Percentiles rank a stretch among this genome's conserved stretches.
These are phyloP conservation scores for Penicillium nordicum DNA, from an alignment of 2,329 filamentous ascomycete species.

Conservation along the genomic window DNA sequence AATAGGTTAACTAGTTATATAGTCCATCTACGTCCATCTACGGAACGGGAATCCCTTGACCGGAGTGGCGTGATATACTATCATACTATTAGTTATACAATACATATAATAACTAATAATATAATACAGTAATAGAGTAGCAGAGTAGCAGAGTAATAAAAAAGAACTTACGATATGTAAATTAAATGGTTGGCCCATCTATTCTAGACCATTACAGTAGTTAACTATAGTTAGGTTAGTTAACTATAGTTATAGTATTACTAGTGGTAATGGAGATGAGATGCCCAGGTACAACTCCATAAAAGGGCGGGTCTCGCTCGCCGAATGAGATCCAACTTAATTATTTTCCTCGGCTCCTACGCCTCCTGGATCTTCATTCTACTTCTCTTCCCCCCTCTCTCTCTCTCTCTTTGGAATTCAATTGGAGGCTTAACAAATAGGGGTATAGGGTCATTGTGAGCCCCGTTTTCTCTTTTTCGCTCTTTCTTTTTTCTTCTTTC, in stretches of 20 bases:
- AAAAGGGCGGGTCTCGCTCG: slow-evolving; percentile 15
- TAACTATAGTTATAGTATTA: no score
- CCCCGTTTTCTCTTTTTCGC: background rate
- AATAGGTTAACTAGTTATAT: no score
- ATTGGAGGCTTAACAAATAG: background rate
- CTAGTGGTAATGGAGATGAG: no score
- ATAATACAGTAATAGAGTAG: background rate
- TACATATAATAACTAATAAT: no score
- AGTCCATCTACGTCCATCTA: background rate
- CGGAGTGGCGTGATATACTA: slow-evolving; percentile 5
- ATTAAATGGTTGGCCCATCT: background rate
- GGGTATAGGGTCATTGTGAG: background rate
- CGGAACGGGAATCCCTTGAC: background rate
- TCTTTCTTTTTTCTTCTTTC: background rate
- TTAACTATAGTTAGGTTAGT: no score
- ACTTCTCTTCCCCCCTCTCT: background rate
- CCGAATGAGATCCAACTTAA: slow-evolving; percentile 23
- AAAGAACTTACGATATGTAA: background rate
- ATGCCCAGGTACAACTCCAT: background rate
- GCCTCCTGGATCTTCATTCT: slow-evolving; percentile 6
- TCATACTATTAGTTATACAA: no score
- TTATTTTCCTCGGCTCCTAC: slow-evolving; percentile 16
- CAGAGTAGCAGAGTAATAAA: background rate
- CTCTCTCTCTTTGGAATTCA: background rate
- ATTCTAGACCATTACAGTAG: background rate